Base-by-base conservation (phyloP, 331 rosid genomes). In the Rosa hybrid region DNA sequence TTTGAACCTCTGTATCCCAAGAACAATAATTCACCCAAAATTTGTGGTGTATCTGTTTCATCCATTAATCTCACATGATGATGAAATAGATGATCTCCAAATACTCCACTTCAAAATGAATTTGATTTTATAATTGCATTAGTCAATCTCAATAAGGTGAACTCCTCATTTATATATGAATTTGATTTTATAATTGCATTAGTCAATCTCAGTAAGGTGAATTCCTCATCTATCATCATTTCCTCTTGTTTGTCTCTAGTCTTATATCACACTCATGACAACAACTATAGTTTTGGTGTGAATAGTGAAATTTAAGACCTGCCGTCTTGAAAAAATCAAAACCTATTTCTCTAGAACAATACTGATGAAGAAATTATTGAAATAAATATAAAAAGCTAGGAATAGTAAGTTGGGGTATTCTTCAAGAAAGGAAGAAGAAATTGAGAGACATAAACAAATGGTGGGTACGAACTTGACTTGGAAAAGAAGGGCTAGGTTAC, bases 381-480 rank as follows among this genome's bases (percentile, higher is more conserved):
- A 18, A n/a, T 18, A 56, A 18, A n/a, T 56, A 56, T 20, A 20
- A 53, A 34, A 34, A 34, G 39, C 39, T 34, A 34, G 69, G 42
- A 63, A 16, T 5, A 64, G 44, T 30, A 38, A 30, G 21, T 27
- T 7, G 0, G 71, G 45, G 10, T 65, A 7, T 2, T 27, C 30
- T 27, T 27, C 30, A 71, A 20, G 18, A 18, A 62, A 38, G 34
- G 10, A 21, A 53, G 5, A 0, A 45, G 8, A 39, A 42, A 17
- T 4, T 34, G 50, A 34, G 1, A 68, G 78, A 4, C 13, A 42
- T 12, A 56, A 54, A 82, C 18, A 18, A 7, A 54, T 53, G 34
- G 72, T 53, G 81, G 78, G 71, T 27, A 34, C 25, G 77, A 74
- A 45, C 34, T 76, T 79, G 69, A 64, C 83, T 57, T 6, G 59